Conservation (phyloP, 495 filamentous ascomycete genomes). For the Cercophora scortea region DNA sequence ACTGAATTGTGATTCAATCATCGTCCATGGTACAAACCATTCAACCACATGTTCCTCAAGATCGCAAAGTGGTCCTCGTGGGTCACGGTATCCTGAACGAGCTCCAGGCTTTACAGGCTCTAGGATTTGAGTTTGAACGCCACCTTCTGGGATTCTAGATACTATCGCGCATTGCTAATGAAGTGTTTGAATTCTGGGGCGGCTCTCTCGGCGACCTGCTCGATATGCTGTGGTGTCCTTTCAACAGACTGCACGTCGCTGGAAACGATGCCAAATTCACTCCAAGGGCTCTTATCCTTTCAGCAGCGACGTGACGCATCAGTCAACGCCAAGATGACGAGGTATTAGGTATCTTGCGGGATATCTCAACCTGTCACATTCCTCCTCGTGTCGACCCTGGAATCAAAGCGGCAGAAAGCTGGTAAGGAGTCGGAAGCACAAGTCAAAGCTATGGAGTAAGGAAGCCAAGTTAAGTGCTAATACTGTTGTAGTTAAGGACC, state of each 20-base stretch:
- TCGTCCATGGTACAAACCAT: conserved; percentile 7
- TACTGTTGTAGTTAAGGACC: too few species aligned
- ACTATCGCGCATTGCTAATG: conserved; percentile 1
- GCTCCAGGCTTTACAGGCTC: conserved; percentile 1
- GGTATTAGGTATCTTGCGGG: not conserved
- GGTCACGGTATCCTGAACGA: not conserved
- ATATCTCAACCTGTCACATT: not conserved
- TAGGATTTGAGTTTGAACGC: conserved; percentile 4
- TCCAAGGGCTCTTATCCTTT: conserved; percentile 3
- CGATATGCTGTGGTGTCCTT: not conserved
- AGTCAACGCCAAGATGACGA: conserved; percentile 1
- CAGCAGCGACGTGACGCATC: conserved; percentile 1
- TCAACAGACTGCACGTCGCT: not conserved
- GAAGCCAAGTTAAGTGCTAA: too few species aligned
- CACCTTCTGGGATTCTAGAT: conserved; percentile 4
- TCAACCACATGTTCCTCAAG: conserved; percentile 1
- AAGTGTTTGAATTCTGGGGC: conserved; percentile 4
- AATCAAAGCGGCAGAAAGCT: conserved; percentile 3
- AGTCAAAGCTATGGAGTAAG: conserved; percentile 2
- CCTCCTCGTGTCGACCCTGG: conserved; percentile 1
- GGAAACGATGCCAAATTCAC: conserved; percentile 4
- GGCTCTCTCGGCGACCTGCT: not conserved
- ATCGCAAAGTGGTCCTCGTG: conserved; percentile 1
- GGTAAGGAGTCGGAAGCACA: not conserved
- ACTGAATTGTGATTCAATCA: not conserved